phyloP scores from a whole-genome alignment of 2,329 filamentous ascomycete species.

The Fusarium poae region DNA sequence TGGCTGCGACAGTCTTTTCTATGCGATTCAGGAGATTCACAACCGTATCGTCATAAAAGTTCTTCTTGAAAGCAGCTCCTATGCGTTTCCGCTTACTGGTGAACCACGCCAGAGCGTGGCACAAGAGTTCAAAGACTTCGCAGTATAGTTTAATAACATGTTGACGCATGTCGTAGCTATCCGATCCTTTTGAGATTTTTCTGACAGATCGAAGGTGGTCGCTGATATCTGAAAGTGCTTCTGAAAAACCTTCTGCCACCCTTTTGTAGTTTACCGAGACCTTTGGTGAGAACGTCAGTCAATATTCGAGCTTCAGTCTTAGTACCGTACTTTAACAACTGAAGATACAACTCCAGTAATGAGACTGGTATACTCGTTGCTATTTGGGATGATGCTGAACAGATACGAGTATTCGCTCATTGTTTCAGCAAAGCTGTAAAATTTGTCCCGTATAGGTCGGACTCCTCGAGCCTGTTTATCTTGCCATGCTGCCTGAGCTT shows the following conservation, averaged over 20 bases:
- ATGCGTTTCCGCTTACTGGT: background rate
- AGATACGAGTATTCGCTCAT: slow-evolving; percentile 2
- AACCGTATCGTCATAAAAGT: background rate
- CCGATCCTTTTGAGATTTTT: background rate
- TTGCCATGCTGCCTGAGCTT: background rate
- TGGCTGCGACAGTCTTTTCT: background rate
- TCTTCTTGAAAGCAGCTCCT: background rate
- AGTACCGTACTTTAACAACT: background rate
- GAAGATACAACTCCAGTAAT: background rate
- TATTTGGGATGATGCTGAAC: background rate
- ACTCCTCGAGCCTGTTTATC: background rate
- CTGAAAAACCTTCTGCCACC: background rate
- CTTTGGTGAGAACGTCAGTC: background rate
- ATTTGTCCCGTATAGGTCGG: background rate
- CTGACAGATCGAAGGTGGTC: background rate
- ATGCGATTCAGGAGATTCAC: background rate
- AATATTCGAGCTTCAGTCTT: rapidly evolving
- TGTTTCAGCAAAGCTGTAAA: background rate
- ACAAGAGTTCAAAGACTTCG: background rate
- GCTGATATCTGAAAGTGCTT: background rate
- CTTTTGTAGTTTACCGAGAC: background rate
- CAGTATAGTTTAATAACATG: background rate
- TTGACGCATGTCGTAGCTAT: background rate
- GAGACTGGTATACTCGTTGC: background rate
- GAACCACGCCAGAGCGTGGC: background rate